These are phyloP conservation scores for Hapsidospora chrysogenum DNA, from an alignment of 495 filamentous ascomycete species.

Conservation along the genomic window DNA sequence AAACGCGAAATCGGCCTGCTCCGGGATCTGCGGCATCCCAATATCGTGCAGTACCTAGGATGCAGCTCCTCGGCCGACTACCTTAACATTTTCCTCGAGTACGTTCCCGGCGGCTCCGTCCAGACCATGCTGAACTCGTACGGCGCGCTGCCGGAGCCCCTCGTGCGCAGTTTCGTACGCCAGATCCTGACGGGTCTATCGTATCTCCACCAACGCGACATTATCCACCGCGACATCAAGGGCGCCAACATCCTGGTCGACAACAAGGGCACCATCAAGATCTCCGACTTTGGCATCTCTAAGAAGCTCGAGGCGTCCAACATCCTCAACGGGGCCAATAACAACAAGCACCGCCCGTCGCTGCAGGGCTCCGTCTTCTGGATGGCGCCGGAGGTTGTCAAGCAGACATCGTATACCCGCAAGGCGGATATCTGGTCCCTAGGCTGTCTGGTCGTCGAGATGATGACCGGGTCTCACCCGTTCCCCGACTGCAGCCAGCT, in stretches of 20 bases:
- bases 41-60: conserved; percentile 96
- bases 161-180: conserved; percentile 91
- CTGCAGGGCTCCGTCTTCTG: conserved; percentile 96
- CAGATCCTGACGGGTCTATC: conserved; percentile 92
- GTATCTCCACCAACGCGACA: conserved; percentile 86
- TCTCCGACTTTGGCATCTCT: conserved; percentile 97
- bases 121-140: conserved; percentile 97
- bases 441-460: conserved; percentile 93
- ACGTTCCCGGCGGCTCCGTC: conserved; percentile 93
- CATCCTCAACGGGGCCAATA: conserved; percentile 27
- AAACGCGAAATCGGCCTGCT: conserved; percentile 93
- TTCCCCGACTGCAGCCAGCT: conserved; percentile 95
- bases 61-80: conserved; percentile 80
- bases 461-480: conserved; percentile 94
- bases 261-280: conserved; percentile 98
- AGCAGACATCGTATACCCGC: conserved; percentile 91
- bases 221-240: conserved; percentile 98
- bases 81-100: conserved; percentile 99
- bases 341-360: conserved; percentile 72
- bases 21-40: conserved; percentile 84
- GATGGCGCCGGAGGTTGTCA: conserved; percentile 99
- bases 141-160: conserved; percentile 78
- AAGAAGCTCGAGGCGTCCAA: conserved; percentile 84
- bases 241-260: conserved; percentile 97
- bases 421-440: conserved; percentile 99